phyloP scores from a whole-genome alignment of 1,284 basidiomycete species.

The Papiliotrema fonsecae region DNA sequence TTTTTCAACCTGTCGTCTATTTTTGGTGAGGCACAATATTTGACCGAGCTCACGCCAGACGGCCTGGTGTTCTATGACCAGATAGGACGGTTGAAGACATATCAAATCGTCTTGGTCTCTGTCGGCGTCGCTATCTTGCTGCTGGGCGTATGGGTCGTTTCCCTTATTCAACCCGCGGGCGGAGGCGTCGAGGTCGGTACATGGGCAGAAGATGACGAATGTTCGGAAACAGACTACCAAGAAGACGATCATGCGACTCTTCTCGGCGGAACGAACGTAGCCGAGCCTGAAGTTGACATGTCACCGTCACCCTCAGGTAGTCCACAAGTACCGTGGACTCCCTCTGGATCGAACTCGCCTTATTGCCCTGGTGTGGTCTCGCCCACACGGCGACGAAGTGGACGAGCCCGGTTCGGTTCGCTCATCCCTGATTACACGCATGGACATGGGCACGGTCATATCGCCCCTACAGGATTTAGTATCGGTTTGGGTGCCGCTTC shows the following conservation, averaged over 20 bases:
- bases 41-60: conserved; percentile 16
- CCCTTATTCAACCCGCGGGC: conserved; percentile 44
- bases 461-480: conserved; percentile 42
- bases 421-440: conserved; percentile 44
- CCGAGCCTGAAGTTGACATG: conserved; percentile 12
- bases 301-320: background rate
- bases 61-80: conserved; percentile 90
- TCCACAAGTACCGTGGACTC: background rate
- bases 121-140: conserved; percentile 77
- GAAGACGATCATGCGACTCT: conserved; percentile 19
- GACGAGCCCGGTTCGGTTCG: conserved; percentile 39
- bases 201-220: conserved; percentile 42
- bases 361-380: conserved; percentile 9
- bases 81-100: conserved; percentile 63
- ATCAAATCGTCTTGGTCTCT: conserved; percentile 68
- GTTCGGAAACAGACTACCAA: conserved; percentile 13
- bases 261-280: conserved; percentile 14
- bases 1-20: conserved; percentile 93
- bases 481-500: conserved; percentile 48
- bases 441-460: conserved; percentile 16
- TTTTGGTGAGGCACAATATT: conserved; percentile 49
- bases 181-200: conserved; percentile 47
- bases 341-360: conserved; percentile 1
- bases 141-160: conserved; percentile 83
- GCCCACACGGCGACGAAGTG: conserved; percentile 10